A percentile compares a stretch with the other conserved stretches of the same genome.
These are phyloP conservation scores for Arabis alpina DNA, from an alignment of 345 rosid species.

Conservation along the genomic window DNA sequence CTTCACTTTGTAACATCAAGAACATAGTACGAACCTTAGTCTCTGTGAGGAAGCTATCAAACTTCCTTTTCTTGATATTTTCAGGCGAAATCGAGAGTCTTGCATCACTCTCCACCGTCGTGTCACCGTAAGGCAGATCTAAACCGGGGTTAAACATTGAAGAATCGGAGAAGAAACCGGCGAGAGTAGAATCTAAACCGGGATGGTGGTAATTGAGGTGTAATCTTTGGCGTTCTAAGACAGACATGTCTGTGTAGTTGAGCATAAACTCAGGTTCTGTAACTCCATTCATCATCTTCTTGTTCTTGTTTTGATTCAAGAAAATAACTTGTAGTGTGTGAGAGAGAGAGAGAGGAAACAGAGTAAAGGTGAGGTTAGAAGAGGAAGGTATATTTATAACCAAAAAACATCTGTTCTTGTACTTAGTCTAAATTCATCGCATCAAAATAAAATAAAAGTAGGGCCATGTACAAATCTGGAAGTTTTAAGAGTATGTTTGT, in stretches of 20 bases:
- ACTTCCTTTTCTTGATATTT: conserved; percentile 69
- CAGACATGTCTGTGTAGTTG: conserved; percentile 58
- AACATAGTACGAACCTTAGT: conserved; percentile 37
- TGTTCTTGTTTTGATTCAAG: conserved; percentile 11
- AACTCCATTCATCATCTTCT: conserved; percentile 33
- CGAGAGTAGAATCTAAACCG: conserved; percentile 32
- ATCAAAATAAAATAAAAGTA: conserved; percentile 17
- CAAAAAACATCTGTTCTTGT: conserved; percentile 12
- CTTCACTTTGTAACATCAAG: not conserved
- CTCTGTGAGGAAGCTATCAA: conserved; percentile 35
- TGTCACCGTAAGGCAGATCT: conserved; percentile 45
- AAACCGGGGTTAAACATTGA: conserved; percentile 25
- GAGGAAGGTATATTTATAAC: conserved; percentile 36
- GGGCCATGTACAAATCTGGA: conserved; percentile 1
- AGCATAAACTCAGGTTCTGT: conserved; percentile 18
- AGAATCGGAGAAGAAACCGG: conserved; percentile 47
- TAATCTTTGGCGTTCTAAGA: conserved; percentile 67
- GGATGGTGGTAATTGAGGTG: conserved; percentile 50
- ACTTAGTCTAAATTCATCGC: conserved; percentile 39
- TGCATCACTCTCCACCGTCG: conserved; percentile 10
- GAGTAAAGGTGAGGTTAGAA: conserved; percentile 37
- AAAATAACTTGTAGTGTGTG: conserved; percentile 14
- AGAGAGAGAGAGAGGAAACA: conserved; percentile 17
- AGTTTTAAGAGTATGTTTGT: conserved; percentile 17
- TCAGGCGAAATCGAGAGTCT: conserved; percentile 36